Conservation (phyloP, 1,284 basidiomycete species). For the Xerocomus minutiporus region DNA sequence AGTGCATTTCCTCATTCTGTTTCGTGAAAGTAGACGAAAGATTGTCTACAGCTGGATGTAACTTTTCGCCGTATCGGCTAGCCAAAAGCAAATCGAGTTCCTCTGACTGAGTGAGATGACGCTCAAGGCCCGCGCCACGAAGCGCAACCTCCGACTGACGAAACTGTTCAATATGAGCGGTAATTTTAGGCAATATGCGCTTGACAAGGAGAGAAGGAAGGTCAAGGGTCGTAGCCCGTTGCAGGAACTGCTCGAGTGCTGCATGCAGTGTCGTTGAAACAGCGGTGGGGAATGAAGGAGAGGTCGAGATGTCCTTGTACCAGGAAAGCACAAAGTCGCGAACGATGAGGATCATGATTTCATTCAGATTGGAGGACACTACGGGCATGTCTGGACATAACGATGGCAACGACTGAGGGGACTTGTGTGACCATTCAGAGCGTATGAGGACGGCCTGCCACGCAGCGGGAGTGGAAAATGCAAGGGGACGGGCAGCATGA, state of each 20-base stretch:
- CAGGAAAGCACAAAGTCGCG: constrained; percentile 82
- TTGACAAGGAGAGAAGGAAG: constrained; percentile 75
- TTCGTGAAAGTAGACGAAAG: constrained; percentile 84
- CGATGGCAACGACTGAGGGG: constrained; percentile 57
- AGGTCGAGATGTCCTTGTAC: constrained; percentile 81
- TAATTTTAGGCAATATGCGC: constrained; percentile 82
- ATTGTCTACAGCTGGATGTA: constrained; percentile 80
- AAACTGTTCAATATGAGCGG: constrained; percentile 84
- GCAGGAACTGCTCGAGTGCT: constrained; percentile 55
- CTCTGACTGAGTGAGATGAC: constrained; percentile 77
- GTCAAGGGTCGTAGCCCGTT: constrained; percentile 61
- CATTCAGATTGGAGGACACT: constrained; percentile 67
- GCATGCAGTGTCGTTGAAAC: constrained; percentile 75
- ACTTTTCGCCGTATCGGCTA: constrained; percentile 65
- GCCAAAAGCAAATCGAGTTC: constrained; percentile 83
- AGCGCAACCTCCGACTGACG: constrained; percentile 85
- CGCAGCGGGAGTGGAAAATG: constrained; percentile 85
- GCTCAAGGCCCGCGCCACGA: constrained; percentile 70
- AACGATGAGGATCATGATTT: constrained; percentile 74
- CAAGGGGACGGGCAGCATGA: constrained; percentile 61
- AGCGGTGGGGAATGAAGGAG: constrained; percentile 82
- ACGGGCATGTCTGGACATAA: constrained; percentile 58
- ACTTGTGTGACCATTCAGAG: constrained; percentile 76
- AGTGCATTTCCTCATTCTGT: constrained; percentile 84
- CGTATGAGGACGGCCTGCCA: constrained; percentile 85